phyloP scores from a whole-genome alignment of 2,329 filamentous ascomycete species.

The Ophiostoma pallidulum region DNA sequence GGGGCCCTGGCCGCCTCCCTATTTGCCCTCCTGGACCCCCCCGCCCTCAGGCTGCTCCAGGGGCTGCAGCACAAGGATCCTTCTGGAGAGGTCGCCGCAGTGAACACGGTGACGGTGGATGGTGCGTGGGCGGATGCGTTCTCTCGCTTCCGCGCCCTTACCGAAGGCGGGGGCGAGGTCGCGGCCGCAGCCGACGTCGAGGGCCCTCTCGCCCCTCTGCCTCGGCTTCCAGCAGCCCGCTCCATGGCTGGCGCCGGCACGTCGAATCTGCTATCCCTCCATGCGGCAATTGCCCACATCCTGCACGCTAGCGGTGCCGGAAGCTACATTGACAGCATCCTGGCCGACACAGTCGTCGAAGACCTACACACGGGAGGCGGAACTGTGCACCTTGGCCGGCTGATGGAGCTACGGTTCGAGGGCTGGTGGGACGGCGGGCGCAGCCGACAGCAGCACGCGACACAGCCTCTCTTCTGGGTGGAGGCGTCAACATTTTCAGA shows the following conservation, averaged over 20 bases:
- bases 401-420: conserved; percentile 14
- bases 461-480: background rate
- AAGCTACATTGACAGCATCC: conserved; percentile 1
- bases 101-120: too few relatives aligned
- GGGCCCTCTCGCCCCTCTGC: too few relatives aligned
- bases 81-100: too few relatives aligned
- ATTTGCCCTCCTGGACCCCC: too few relatives aligned
- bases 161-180: too few relatives aligned
- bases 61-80: too few relatives aligned
- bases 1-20: background rate
- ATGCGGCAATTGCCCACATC: background rate
- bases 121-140: too few relatives aligned
- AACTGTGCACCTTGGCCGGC: conserved; percentile 3
- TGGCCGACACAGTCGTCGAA: conserved; percentile 6
- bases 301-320: conserved; percentile 1
- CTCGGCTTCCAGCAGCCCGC: too few relatives aligned
- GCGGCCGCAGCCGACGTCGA: too few relatives aligned
- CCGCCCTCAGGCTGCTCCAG: too few relatives aligned
- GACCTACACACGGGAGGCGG: conserved; percentile 5
- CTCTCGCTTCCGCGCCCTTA: background rate
- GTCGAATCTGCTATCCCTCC: conserved; percentile 8
- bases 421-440: conserved; percentile 12
- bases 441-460: background rate
- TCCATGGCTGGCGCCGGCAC: too few relatives aligned
- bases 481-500: background rate